phyloP scores from a whole-genome alignment of 1,139 yeast genomes.

The Taphrina confusa region DNA sequence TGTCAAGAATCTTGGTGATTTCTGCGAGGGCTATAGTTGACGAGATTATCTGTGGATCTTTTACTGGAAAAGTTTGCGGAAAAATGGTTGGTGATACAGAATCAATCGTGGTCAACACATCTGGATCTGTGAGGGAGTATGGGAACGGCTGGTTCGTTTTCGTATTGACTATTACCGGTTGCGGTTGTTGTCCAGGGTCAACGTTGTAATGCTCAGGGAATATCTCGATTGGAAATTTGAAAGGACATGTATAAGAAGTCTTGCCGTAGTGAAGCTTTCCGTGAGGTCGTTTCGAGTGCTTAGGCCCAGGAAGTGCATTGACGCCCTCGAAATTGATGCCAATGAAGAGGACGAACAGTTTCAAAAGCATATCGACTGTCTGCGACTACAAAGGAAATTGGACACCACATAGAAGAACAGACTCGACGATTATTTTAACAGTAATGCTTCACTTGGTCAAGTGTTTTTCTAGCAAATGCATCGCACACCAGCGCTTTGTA shows the following conservation, averaged over 20 bases:
- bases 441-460: no score
- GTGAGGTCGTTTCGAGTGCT: background rate
- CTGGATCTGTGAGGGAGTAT: constrained; percentile 2
- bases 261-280: constrained; percentile 8
- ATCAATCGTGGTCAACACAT: background rate
- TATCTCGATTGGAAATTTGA: constrained; percentile 4
- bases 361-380: background rate
- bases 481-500: no score
- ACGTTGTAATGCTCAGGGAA: background rate
- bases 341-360: background rate
- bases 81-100: background rate
- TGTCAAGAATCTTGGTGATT: background rate
- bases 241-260: constrained; percentile 3
- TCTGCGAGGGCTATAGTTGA: background rate
- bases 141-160: background rate
- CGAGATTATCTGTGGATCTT: background rate
- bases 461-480: no score
- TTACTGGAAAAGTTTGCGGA: background rate
- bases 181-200: constrained; percentile 15
- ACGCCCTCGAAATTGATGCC: background rate
- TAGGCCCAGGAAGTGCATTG: background rate
- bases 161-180: constrained; percentile 4
- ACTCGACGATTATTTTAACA: no score
- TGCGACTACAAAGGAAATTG: no score
- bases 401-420: no score